These are phyloP conservation scores for Plasmodium gallinaceum DNA, from an alignment of 169 alveolate genomes.

Conservation along the genomic window DNA sequence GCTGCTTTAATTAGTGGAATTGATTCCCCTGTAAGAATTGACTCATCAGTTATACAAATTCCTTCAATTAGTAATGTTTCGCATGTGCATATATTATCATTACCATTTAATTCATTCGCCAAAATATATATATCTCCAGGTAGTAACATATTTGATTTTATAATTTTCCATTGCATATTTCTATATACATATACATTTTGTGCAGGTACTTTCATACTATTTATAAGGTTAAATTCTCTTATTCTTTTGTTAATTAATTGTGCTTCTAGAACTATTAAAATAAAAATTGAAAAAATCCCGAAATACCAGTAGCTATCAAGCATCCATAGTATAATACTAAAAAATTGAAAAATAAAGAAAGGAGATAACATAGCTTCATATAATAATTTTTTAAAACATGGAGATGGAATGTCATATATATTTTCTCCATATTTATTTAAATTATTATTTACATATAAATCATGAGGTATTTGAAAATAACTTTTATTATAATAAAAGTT, in stretches of 20 bases:
- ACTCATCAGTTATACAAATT: slow-evolving; percentile 87
- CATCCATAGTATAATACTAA: slow-evolving; percentile 95
- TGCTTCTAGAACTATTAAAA: slow-evolving; percentile 90
- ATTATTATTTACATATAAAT: slow-evolving; percentile 75
- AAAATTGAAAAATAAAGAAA: slow-evolving; percentile 96
- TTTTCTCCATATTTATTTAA: slow-evolving; percentile 91
- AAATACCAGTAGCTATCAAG: slow-evolving; percentile 97
- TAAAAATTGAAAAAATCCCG: slow-evolving; percentile 92
- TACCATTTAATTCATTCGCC: slow-evolving; percentile 73
- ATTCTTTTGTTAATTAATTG: slow-evolving; percentile 88
- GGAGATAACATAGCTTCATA: slow-evolving; percentile 96
- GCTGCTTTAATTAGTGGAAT: slow-evolving; percentile 88
- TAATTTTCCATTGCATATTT: slow-evolving; percentile 90
- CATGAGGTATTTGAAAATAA: slow-evolving; percentile 62
- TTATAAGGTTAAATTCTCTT: slow-evolving; percentile 85
- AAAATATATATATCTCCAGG: slow-evolving; percentile 95
- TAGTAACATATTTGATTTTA: slow-evolving; percentile 89
- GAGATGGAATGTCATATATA: slow-evolving; percentile 94
- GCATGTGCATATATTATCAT: slow-evolving; percentile 66
- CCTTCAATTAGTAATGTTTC: slow-evolving; percentile 80
- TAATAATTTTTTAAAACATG: slow-evolving; percentile 92
- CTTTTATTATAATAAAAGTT: slow-evolving; percentile 33
- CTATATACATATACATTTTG: slow-evolving; percentile 90
- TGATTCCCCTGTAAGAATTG: slow-evolving; percentile 91
- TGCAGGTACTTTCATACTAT: slow-evolving; percentile 93